Base-by-base conservation (phyloP, 495 filamentous ascomycete genomes). In the Melanomma pulvis-pyrius region DNA sequence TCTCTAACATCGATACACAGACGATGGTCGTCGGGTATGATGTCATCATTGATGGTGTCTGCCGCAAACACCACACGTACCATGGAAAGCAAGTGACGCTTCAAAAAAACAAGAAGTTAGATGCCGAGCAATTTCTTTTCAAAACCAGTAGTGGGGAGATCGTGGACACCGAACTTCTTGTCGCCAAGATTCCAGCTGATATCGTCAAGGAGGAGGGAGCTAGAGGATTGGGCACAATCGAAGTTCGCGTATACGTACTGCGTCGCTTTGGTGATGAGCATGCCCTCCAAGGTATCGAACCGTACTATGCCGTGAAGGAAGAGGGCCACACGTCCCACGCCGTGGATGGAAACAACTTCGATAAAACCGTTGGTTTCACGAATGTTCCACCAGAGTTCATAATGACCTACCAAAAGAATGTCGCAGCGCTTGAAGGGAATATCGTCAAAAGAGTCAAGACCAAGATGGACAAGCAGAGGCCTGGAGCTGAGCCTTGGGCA, bases 11-110 rank as follows among this genome's bases (percentile, higher is more conserved):
- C n/a, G n/a, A n/a, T n/a, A n/a, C n/a, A n/a, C n/a, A n/a, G n/a
- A n/a, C n/a, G n/a, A n/a, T n/a, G n/a, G n/a, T n/a, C 68, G 3
- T 28, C 44, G 8, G 17, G 8, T 41, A 21, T 36, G 69, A 71
- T 44, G 49, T 68, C 54, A 29, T 55, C 1, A 36, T 71, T 13
- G 69, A 71, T 28, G 69, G 63, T 9, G 22, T 71, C 24, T 57
- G 26, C 13, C 63, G 69, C 19, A n/a, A 34, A 9, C 6, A 52
- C 0, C 53, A 59, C n/a, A 50, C 17, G 25, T n/a, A 34, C 59
- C 24, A 28, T 2, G 11, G 39, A 21, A 61, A 56, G 19, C 5
- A 3, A 8, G 63, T 39, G 9, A 25, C 2, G 12, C 32, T 4
- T 3, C 17, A 28, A 2, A 61, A 56, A 29, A 62, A 58, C 22